Evolutionary conservation across 176 grass and related monocot genomes (phyloP).

Genomic region (Juncus inflexus): DNA sequence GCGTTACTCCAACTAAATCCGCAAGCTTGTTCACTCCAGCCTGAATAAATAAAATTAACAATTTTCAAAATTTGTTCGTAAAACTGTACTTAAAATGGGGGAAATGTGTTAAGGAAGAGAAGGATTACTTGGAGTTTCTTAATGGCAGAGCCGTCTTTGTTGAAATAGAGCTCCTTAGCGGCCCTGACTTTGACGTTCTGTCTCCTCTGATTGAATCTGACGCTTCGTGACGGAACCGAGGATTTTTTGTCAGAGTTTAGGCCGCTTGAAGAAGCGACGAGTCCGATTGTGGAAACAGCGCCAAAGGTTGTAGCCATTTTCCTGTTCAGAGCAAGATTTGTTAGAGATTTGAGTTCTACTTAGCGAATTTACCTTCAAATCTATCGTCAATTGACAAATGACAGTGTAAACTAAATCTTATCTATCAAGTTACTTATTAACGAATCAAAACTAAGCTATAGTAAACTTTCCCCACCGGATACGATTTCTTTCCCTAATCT

Average conservation of each 20-base stretch:
- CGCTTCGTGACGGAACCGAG: slow-evolving; percentile 39
- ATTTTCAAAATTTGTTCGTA: neutral
- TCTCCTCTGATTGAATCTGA: slow-evolving; percentile 39
- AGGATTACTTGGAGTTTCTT: slow-evolving; percentile 75
- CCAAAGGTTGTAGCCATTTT: slow-evolving; percentile 74
- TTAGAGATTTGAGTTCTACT: neutral
- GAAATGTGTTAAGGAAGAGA: neutral
- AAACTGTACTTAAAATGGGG: neutral
- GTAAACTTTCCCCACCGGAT: too few species aligned
- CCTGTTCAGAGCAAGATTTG: slow-evolving; percentile 3
- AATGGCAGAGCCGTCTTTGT: slow-evolving; percentile 91
- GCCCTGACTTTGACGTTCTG: slow-evolving; percentile 50
- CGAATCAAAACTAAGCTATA: too few species aligned
- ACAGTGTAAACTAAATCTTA: too few species aligned
- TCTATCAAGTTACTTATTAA: too few species aligned
- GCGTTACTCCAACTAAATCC: slow-evolving; percentile 81
- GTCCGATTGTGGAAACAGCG: slow-evolving; percentile 59
- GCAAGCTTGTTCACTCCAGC: slow-evolving; percentile 84
- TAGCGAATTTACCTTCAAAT: slow-evolving; percentile 1
- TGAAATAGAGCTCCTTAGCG: slow-evolving; percentile 93
- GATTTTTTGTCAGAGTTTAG: slow-evolving; percentile 42
- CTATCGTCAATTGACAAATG: too few species aligned
- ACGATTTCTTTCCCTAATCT: too few species aligned
- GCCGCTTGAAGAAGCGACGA: slow-evolving; percentile 57
- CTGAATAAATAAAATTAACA: slow-evolving; percentile 36